These are phyloP conservation scores for Arthrobotrys conoides DNA, from an alignment of 2,329 filamentous ascomycete species.

Conservation along the genomic window DNA sequence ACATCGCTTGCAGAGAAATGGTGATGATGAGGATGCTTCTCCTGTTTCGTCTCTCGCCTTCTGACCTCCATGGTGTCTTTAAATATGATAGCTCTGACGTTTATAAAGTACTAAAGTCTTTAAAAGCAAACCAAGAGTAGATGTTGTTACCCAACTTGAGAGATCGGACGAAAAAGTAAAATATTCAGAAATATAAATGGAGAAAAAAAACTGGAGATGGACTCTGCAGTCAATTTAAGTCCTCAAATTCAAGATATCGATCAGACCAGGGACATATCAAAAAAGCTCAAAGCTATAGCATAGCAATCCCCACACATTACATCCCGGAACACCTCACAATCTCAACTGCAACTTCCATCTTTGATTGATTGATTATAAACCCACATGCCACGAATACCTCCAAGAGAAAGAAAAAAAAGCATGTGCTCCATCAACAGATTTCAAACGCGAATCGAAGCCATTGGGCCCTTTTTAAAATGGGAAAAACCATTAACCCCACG, in stretches of 20 bases:
- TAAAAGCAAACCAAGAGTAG: not conserved
- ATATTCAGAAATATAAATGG: not conserved
- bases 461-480: not conserved
- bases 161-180: constrained; percentile 8
- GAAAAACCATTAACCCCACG: not conserved
- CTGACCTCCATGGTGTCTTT: constrained; percentile 31
- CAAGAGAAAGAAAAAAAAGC: constrained; percentile 15
- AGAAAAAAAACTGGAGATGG: constrained; percentile 3
- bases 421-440: constrained; percentile 42
- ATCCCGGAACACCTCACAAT: too few species aligned
- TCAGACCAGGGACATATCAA: not conserved
- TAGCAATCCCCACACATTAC: not conserved
- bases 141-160: not conserved
- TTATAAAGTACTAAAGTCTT: not conserved
- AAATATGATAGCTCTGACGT: not conserved
- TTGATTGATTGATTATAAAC: constrained; percentile 3
- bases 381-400: constrained; percentile 20
- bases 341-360: constrained; percentile 13
- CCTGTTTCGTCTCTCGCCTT: constrained; percentile 16
- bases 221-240: not conserved
- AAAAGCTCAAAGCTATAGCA: constrained; percentile 3
- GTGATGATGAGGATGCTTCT: constrained; percentile 14
- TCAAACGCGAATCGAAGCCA: not conserved
- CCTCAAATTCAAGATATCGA: not conserved
- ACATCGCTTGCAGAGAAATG: constrained; percentile 43